A percentile compares a stretch with the other conserved stretches of the same genome.
Conservation (phyloP, 305 asterid species). For the Coffea humblotiana region DNA sequence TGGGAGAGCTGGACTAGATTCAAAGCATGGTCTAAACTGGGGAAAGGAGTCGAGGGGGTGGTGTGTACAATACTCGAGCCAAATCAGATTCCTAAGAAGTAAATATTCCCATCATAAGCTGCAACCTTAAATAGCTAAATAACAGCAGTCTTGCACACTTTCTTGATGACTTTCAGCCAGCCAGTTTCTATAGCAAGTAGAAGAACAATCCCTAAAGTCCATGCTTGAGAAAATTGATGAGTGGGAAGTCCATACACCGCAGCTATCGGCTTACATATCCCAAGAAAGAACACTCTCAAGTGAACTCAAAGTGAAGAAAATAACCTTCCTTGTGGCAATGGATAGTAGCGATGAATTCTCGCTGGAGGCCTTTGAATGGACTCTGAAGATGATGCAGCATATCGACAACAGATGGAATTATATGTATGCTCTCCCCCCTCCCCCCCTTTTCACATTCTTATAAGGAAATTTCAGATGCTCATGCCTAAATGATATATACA, state of each 20-base stretch:
- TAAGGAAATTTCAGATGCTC: constrained; percentile 8
- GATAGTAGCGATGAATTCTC: background rate
- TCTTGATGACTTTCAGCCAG: background rate
- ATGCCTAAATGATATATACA: constrained; percentile 18
- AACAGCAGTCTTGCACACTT: background rate
- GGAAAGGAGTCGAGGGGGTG: too few species aligned
- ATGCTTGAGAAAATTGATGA: background rate
- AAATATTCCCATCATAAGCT: background rate
- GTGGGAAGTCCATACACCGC: background rate
- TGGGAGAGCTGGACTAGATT: background rate
- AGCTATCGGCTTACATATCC: background rate
- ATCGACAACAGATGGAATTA: background rate
- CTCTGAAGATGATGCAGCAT: constrained; percentile 13
- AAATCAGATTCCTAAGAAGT: background rate
- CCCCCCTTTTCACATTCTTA: constrained; percentile 7
- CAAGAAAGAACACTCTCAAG: background rate
- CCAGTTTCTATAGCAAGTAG: background rate
- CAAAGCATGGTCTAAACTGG: background rate
- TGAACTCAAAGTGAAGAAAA: background rate
- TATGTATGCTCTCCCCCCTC: constrained; percentile 8
- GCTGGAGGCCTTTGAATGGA: background rate
- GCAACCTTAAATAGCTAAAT: background rate
- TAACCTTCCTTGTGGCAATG: background rate
- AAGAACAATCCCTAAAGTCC: background rate
- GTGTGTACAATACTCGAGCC: background rate